Base-by-base conservation (phyloP, 768 basidiomycete genomes). In the Lepiota brunneoincarnata region DNA sequence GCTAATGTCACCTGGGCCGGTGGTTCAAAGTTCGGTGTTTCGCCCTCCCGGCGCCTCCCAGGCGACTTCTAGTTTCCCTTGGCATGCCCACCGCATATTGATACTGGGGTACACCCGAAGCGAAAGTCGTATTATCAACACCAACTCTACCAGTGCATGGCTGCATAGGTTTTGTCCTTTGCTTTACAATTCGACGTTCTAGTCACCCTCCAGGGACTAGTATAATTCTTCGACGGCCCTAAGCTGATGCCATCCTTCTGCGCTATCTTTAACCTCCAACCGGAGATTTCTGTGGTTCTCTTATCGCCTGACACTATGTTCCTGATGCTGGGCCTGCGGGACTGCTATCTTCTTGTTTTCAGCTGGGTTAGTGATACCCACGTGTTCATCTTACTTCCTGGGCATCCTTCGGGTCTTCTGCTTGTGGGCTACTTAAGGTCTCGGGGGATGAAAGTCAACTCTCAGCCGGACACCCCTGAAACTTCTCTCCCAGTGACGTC, bases 221-320 rank as follows among this genome's bases (percentile, higher is more conserved):
- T 0, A 28, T n/a, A 26, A 9, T 45, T 7, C 26, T 34, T 20
- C 35, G 31, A 31, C 20, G 17, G n/a, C 17, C 28, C 31, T n/a
- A 31, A 9, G 31, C 31, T 9, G 31, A 9, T 31, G 11, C 17
- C 28, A 15, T 7, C 7, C 42, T 47, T 36, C 34, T 28, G 4
- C 21, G 28, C 50, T 35, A 51, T 43, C 28, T 43, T 35, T 43
- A 43, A 21, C 24, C 17, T 12, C 28, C 40, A 36, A 51, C 50
- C 50, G 50, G 50, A 51, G 50, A 51, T 51, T 51, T 43, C 12
- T 21, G 17, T 10, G 12, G 24, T 43, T 36, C 12, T 51, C 40
- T 17, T 15, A 17, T 35, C 18, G 40, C 11, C 39, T 34, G 39
- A 14, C n/a, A n/a, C n/a, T 42, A 18, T 41, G 26, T 41, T 35